Base-by-base conservation (phyloP, 768 basidiomycete species). In the Auricularia heimuer region DNA sequence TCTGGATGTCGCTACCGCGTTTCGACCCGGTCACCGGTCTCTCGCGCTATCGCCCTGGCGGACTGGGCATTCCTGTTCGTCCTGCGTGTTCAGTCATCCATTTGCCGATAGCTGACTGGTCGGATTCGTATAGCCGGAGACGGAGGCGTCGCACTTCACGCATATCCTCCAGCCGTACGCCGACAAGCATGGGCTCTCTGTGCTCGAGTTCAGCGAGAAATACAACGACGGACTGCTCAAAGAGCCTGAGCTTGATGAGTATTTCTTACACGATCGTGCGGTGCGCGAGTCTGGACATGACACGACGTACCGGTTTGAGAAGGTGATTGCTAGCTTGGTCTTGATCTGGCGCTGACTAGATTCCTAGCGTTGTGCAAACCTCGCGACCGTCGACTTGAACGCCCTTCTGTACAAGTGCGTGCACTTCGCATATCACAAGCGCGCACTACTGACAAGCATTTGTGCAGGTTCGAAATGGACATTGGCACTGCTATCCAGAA, bases 401-500 rank as follows among this genome's bases (percentile, higher is more conserved):
- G 85, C 94, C 61, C 80, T 99, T 72, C 79, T 99, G 58, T 99
- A 96, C 85, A 99, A 99, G 81, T 29, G 29, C 29, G 29, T 29
- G 73, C 45, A 12, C 45, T 47, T 47, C n/a, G 45, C 45, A 47
- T n/a, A 29, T 29, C 29, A 29, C 29, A 29, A 29, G 29, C 29
- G 29, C 2, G 29, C 29, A 29, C 29, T 29, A 29, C 45, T 47
- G 45, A 47, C 45, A 29, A 29, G 29, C 29, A 47, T 12, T n/a
- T 47, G 12, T 12, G 12, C 45, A 47, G 45, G 45, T 60, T 60
- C 70, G 96, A 99, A 75, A 84, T 94, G 66, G 96, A 99, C 73
- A 98, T 99, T 67, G 97, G 93, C n/a, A 95, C 93, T 10, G 94
- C 94, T 33, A 98, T 99, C 72, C 85, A 88, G 65, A 94, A 97